Evolutionary conservation across 768 basidiomycete species (phyloP), one percentile per base, ranked within the genome.

Genomic region (Boletus tomentosulus): DNA sequence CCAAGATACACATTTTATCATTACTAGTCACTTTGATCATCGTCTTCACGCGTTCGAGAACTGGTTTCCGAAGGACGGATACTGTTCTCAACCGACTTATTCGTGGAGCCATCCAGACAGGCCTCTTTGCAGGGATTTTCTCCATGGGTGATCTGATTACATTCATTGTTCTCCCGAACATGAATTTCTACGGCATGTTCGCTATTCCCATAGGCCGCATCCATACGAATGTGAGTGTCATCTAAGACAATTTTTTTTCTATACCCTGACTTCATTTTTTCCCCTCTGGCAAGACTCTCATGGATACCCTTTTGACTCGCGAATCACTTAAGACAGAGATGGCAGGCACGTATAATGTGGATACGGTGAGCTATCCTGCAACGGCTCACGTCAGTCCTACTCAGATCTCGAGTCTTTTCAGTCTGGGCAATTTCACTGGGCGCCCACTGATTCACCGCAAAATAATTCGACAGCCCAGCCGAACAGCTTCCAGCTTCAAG

Each of bases 101-200:
- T 55, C 77, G 78, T 50, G 80, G 80, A 27, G 79, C 80, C 10
- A 64, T 82, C 31, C 79, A 81, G 56, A 82, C 81, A 3, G 80
- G 81, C 35, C 56, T 79, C 6, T 81, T 82, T 53, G 77, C 75
- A 12, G 75, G 77, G 0, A 66, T 79, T 1, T 80, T 83, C 46
- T 78, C 81, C 10, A 57, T 81, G 34, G 77, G 72, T 2, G 79
- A 82, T 61, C 61, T 83, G 27, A 73, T 80, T 34, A 60, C 68
- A 0, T 73, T 73, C 56, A 9, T 66, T 6, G 46, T 52, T 22
- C 55, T 62, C 13, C 66, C 67, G 1, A 57, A 54, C 10, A 70
- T 72, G 3, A 71, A 67, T 34, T 43, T 73, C 2, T 76, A 70
- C 37, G 60, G 65, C 24, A 68, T 77, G 62, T 77, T 78, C 44